A percentile compares a stretch with the other conserved stretches of the same genome.
Evolutionary conservation across 2,329 filamentous ascomycete species (phyloP).

Genomic region (Pseudophaeomoniella oleicola): DNA sequence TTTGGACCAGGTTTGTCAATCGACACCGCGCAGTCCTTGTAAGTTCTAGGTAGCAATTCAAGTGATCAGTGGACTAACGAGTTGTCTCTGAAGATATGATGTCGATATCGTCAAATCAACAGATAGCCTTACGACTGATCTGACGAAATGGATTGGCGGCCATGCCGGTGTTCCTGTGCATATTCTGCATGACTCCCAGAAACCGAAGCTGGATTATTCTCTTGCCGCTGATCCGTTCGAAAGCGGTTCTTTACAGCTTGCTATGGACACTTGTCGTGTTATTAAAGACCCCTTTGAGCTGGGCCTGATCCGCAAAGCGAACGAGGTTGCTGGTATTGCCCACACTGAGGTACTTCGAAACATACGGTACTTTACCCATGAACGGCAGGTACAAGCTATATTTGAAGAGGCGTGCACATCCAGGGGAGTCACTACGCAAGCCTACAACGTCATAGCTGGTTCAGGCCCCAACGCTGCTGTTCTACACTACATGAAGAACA

Average conservation of each 20-base stretch:
- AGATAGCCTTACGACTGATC: slow-evolving; percentile 31
- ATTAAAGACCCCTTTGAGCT: slow-evolving; percentile 65
- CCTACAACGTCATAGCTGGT: slow-evolving; percentile 78
- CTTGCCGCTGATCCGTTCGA: slow-evolving; percentile 10
- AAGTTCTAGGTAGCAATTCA: background rate
- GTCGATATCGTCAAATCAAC: slow-evolving; percentile 56
- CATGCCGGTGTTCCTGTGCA: slow-evolving; percentile 16
- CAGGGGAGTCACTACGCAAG: slow-evolving; percentile 64
- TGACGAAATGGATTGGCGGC: slow-evolving; percentile 24
- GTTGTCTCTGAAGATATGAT: slow-evolving; percentile 36
- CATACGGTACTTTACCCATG: slow-evolving; percentile 54
- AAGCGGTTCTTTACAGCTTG: slow-evolving; percentile 20
- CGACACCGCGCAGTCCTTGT: background rate
- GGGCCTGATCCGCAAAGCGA: slow-evolving; percentile 57
- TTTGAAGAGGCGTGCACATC: slow-evolving; percentile 67
- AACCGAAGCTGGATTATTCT: slow-evolving; percentile 8
- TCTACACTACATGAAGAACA: slow-evolving; percentile 75
- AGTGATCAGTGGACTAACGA: background rate
- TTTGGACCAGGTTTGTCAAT: slow-evolving; percentile 46
- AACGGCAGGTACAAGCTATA: slow-evolving; percentile 67
- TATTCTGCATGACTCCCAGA: slow-evolving; percentile 22
- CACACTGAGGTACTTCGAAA: slow-evolving; percentile 48
- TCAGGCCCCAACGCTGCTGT: slow-evolving; percentile 68
- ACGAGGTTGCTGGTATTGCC: slow-evolving; percentile 52
- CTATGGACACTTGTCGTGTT: slow-evolving; percentile 54